Evolutionary conservation across 2,329 filamentous ascomycete genomes (phyloP).

Genomic region (Botrytis byssoidea): DNA sequence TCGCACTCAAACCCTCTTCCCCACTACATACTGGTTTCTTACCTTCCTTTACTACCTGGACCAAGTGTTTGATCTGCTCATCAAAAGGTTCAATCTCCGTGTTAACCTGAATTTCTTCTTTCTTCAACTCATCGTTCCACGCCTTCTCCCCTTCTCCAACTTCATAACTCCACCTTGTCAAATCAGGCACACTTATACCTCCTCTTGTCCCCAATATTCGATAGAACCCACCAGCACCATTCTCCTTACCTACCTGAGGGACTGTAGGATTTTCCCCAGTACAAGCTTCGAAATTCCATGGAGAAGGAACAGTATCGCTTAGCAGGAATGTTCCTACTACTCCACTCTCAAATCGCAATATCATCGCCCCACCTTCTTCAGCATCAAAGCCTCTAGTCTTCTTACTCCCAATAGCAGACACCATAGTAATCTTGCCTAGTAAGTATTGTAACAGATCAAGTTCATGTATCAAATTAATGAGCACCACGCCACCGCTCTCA

Average conservation of each 20-base stretch:
- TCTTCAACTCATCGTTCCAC: neutral
- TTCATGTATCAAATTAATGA: conserved; percentile 50
- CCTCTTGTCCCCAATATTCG: neutral
- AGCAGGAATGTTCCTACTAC: neutral
- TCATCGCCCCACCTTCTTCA: neutral
- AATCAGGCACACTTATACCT: neutral
- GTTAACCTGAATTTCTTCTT: neutral
- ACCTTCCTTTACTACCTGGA: neutral
- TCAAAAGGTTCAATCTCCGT: neutral
- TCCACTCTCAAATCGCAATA: neutral
- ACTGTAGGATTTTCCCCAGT: neutral
- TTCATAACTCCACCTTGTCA: neutral
- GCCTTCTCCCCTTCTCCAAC: neutral
- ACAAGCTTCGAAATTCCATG: neutral
- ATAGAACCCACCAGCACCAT: neutral
- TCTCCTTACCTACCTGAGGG: neutral
- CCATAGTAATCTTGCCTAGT: neutral
- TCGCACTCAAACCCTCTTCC: neutral
- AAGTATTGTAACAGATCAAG: neutral
- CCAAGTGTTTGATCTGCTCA: neutral
- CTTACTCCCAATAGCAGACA: neutral
- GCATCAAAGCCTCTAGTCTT: neutral
- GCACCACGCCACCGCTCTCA: conserved; percentile 48
- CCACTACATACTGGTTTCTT: neutral
- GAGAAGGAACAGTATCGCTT: neutral